Percentiles rank a stretch among this genome's conserved stretches.
phyloP scores from a whole-genome alignment of 2,329 filamentous ascomycete genomes.

The Amauroascus verrucosus region DNA sequence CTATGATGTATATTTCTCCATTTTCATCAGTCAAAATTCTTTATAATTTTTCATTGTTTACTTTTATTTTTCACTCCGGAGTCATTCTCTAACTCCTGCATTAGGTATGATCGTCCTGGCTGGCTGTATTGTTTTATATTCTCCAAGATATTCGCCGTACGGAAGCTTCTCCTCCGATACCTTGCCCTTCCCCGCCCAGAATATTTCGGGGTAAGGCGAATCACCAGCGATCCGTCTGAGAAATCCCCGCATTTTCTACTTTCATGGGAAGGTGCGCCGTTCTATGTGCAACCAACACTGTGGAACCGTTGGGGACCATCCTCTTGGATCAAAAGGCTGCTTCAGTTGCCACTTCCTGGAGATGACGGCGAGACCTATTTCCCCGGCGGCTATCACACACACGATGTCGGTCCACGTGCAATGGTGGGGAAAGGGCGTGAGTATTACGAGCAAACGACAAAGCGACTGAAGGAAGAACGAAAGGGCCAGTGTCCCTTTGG shows the following conservation, averaged over 20 bases:
- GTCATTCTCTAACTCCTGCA: slow-evolving; percentile 12
- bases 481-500: slow-evolving; percentile 42
- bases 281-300: slow-evolving; percentile 51
- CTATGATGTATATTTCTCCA: slow-evolving; percentile 48
- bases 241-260: slow-evolving; percentile 44
- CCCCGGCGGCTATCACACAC: slow-evolving; percentile 41
- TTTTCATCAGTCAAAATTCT: not conserved
- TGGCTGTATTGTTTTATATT: slow-evolving; percentile 31
- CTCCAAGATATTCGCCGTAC: slow-evolving; percentile 40
- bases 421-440: slow-evolving; percentile 45
- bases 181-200: slow-evolving; percentile 49
- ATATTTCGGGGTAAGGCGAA: slow-evolving; percentile 26
- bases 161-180: slow-evolving; percentile 49
- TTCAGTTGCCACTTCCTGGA: slow-evolving; percentile 41
- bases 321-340: slow-evolving; percentile 41
- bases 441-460: slow-evolving; percentile 36
- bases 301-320: slow-evolving; percentile 54
- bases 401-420: slow-evolving; percentile 52
- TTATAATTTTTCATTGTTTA: not conserved
- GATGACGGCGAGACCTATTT: slow-evolving; percentile 39
- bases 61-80: not conserved
- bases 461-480: slow-evolving; percentile 30
- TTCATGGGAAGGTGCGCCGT: slow-evolving; percentile 53
- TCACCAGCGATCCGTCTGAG: slow-evolving; percentile 42
- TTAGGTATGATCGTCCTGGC: slow-evolving; percentile 34